Evolutionary conservation across 495 filamentous ascomycete genomes (phyloP).

Genomic region (Haplographium delicatum): DNA sequence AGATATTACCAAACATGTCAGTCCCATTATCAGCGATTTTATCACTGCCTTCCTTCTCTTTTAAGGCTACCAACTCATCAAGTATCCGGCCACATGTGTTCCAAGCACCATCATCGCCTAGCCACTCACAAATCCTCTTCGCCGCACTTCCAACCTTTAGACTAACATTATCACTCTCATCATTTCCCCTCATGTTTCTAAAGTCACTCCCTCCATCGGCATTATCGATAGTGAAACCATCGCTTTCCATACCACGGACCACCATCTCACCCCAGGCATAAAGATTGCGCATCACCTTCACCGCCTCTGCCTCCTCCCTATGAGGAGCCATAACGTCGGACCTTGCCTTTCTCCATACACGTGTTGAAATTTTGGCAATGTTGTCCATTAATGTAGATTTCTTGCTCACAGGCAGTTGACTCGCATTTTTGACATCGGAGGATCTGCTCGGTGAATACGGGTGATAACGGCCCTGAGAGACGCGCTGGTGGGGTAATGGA

Average conservation of each 20-base stretch:
- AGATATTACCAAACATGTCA: not conserved
- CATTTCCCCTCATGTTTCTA: not conserved
- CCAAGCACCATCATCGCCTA: conserved; percentile 9
- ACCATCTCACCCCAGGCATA: conserved; percentile 18
- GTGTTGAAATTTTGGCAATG: conserved; percentile 12
- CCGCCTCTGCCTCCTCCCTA: conserved; percentile 12
- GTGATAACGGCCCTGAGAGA: not conserved
- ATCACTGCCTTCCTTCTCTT: not conserved
- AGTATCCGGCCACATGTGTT: not conserved
- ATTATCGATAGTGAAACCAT: no score
- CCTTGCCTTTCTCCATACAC: conserved; percentile 15
- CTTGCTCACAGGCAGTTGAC: not conserved
- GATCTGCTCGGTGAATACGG: not conserved
- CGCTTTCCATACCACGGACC: not conserved
- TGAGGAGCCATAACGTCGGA: conserved; percentile 13
- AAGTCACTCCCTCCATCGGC: not conserved
- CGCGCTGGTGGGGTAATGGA: not conserved
- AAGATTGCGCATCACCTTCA: conserved; percentile 7
- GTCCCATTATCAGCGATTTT: not conserved
- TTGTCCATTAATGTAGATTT: conserved; percentile 15
- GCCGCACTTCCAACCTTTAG: conserved; percentile 7
- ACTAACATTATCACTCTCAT: not conserved
- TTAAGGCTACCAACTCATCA: conserved; percentile 12
- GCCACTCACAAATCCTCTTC: conserved; percentile 11
- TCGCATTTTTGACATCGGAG: no score